phyloP scores from a whole-genome alignment of 2,329 filamentous ascomycete genomes.

The Aspergillus terreus region DNA sequence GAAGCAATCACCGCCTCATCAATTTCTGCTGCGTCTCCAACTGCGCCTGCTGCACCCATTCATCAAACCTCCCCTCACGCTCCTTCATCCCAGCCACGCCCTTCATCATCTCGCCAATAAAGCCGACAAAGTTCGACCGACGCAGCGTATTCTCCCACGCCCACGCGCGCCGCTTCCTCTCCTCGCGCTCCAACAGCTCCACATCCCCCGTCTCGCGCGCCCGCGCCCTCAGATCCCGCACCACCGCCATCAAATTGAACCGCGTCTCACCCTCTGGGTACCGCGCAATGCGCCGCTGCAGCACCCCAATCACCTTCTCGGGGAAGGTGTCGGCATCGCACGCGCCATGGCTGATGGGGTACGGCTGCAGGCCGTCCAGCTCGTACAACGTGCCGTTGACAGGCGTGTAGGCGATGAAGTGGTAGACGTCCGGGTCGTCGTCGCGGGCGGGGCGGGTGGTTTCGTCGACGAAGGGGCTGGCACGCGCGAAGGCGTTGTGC shows the following conservation, averaged over 20 bases:
- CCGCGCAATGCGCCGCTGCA: conserved; percentile 76
- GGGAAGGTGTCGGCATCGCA: conserved; percentile 72
- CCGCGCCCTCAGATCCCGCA: conserved; percentile 71
- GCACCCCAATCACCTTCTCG: conserved; percentile 75
- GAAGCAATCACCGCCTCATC: conserved; percentile 22
- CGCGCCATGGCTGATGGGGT: conserved; percentile 81
- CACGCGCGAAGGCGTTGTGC: conserved; percentile 86
- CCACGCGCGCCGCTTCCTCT: conserved; percentile 82
- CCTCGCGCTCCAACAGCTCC: conserved; percentile 73
- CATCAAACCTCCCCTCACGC: conserved; percentile 64
- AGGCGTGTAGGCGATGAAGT: conserved; percentile 93
- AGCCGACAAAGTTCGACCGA: conserved; percentile 93
- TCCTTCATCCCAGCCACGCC: conserved; percentile 75
- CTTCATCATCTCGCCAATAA: conserved; percentile 86
- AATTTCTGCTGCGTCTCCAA: conserved; percentile 40
- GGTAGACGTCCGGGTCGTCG: conserved; percentile 80
- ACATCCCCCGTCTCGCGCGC: conserved; percentile 78
- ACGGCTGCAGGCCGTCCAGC: conserved; percentile 88
- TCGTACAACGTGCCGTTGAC: conserved; percentile 82
- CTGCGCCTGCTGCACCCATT: conserved; percentile 72
- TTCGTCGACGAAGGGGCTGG: conserved; percentile 90
- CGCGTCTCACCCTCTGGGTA: conserved; percentile 86
- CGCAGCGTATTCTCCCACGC: conserved; percentile 91
- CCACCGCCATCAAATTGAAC: conserved; percentile 94
- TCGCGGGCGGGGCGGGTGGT: conserved; percentile 68